A percentile compares a stretch with the other conserved stretches of the same genome.
Conservation (phyloP, 495 filamentous ascomycete species). For the Daldinia bambusicola region DNA sequence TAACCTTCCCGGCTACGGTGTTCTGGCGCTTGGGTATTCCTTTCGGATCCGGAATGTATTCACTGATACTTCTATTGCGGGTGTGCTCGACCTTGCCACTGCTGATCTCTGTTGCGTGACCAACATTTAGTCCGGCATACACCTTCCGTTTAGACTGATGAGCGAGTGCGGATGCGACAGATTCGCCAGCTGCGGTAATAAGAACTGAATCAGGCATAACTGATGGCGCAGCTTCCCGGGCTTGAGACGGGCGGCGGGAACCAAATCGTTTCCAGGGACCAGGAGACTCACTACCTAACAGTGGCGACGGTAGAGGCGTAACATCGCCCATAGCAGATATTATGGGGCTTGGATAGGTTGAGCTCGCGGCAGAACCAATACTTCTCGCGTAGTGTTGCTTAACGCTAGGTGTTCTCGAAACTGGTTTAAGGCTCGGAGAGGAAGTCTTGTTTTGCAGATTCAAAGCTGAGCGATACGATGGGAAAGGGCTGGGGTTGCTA, state of each 20-base stretch:
- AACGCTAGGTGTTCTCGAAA: conserved; percentile 61
- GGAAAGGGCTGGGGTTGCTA: conserved; percentile 40
- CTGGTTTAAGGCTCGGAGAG: conserved; percentile 52
- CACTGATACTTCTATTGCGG: conserved; percentile 85
- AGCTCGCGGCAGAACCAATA: conserved; percentile 58
- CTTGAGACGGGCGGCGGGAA: conserved; percentile 54
- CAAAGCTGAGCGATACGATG: conserved; percentile 44
- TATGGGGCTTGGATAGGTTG: conserved; percentile 65
- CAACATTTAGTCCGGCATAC: conserved; percentile 58
- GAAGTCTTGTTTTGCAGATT: conserved; percentile 54
- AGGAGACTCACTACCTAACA: conserved; percentile 77
- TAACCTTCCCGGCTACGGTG: conserved; percentile 66
- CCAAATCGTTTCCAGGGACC: conserved; percentile 70
- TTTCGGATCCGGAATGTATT: conserved; percentile 79
- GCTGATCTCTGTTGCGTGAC: conserved; percentile 40
- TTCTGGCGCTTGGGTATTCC: conserved; percentile 75
- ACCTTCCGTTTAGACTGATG: conserved; percentile 62
- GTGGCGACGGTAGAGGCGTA: conserved; percentile 91
- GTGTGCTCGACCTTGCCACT: conserved; percentile 56
- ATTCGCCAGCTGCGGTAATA: conserved; percentile 62
- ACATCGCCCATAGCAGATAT: conserved; percentile 87
- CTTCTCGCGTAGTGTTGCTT: conserved; percentile 51
- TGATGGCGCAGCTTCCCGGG: conserved; percentile 46
- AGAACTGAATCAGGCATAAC: conserved; percentile 57
- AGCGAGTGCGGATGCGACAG: conserved; percentile 57